These are phyloP conservation scores for Acacia acuminata DNA, from an alignment of 306 rosid species.

Conservation along the genomic window DNA sequence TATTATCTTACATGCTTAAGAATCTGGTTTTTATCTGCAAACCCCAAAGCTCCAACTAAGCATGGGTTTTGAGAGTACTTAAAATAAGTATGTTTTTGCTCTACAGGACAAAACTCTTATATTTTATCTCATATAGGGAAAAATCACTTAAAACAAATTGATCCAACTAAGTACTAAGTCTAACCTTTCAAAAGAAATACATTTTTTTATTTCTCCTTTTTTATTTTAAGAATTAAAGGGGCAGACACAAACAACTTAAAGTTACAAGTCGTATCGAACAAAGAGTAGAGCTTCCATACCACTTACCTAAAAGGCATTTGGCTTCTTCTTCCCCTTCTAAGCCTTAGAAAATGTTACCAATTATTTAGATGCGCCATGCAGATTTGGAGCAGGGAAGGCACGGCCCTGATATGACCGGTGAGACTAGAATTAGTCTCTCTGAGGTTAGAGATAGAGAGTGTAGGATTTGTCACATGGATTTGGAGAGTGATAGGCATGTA, in stretches of 20 bases:
- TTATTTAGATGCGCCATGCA: constrained; percentile 50
- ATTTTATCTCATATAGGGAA: too few species aligned
- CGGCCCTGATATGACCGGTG: constrained; percentile 54
- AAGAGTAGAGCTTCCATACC: too few species aligned
- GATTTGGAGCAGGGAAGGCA: constrained; percentile 73
- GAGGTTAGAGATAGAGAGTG: constrained; percentile 87
- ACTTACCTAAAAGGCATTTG: too few species aligned
- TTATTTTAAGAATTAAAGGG: too few species aligned
- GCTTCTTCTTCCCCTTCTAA: constrained; percentile 34
- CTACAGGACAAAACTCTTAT: too few species aligned
- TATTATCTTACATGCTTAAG: too few species aligned
- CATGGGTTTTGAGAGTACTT: too few species aligned
- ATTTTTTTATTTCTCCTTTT: not conserved
- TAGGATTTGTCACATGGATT: constrained; percentile 93
- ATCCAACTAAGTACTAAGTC: not conserved
- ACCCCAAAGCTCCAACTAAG: constrained; percentile 32
- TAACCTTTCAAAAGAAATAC: constrained; percentile 2
- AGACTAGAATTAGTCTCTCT: constrained; percentile 67
- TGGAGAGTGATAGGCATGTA: constrained; percentile 87
- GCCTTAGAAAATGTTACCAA: constrained; percentile 42
- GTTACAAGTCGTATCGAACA: too few species aligned
- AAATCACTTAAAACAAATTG: too few species aligned
- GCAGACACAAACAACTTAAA: too few species aligned
- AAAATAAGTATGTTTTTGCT: too few species aligned
- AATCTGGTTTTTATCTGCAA: not conserved